Evolutionary conservation across 345 rosid genomes (phyloP).

Genomic region (Sapria himalayana): DNA sequence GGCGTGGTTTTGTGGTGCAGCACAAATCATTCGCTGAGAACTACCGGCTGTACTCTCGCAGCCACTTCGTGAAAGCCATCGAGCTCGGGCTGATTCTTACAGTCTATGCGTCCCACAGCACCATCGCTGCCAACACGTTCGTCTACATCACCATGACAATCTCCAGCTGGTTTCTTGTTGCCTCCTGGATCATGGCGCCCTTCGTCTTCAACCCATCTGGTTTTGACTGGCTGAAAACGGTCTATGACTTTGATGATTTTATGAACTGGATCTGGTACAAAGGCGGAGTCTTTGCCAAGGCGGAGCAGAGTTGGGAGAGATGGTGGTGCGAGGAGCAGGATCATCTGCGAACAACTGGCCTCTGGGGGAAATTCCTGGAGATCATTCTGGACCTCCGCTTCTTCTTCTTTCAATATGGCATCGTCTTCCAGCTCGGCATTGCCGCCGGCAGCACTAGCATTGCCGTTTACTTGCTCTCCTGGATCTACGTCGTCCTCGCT

Average conservation of each 20-base stretch:
- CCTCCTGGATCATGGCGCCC: slow-evolving; percentile 71
- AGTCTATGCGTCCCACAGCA: slow-evolving; percentile 62
- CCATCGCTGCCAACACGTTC: slow-evolving; percentile 50
- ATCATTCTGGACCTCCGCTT: slow-evolving; percentile 69
- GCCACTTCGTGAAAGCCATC: slow-evolving; percentile 72
- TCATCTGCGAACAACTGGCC: slow-evolving; percentile 61
- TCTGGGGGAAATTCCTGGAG: slow-evolving; percentile 64
- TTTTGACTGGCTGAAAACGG: slow-evolving; percentile 87
- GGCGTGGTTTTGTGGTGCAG: slow-evolving; percentile 90
- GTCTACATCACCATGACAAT: slow-evolving; percentile 71
- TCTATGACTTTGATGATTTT: slow-evolving; percentile 75
- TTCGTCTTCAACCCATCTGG: slow-evolving; percentile 88
- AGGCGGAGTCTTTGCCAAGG: slow-evolving; percentile 69
- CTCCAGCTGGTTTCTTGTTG: slow-evolving; percentile 72
- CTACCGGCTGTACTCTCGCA: slow-evolving; percentile 68
- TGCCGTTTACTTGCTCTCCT: slow-evolving; percentile 58
- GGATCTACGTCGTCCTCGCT: slow-evolving; percentile 45
- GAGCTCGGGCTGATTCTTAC: slow-evolving; percentile 67
- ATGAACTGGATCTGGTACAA: slow-evolving; percentile 76
- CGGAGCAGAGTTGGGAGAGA: slow-evolving; percentile 84
- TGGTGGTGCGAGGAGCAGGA: slow-evolving; percentile 97
- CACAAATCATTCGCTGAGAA: slow-evolving; percentile 86
- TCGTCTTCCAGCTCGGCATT: slow-evolving; percentile 65
- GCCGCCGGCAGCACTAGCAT: slow-evolving; percentile 32
- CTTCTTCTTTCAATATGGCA: slow-evolving; percentile 80